A percentile compares a stretch with the other conserved stretches of the same genome.
These are phyloP conservation scores for Psilocybe cyanescens DNA, from an alignment of 768 basidiomycete genomes.

Conservation along the genomic window DNA sequence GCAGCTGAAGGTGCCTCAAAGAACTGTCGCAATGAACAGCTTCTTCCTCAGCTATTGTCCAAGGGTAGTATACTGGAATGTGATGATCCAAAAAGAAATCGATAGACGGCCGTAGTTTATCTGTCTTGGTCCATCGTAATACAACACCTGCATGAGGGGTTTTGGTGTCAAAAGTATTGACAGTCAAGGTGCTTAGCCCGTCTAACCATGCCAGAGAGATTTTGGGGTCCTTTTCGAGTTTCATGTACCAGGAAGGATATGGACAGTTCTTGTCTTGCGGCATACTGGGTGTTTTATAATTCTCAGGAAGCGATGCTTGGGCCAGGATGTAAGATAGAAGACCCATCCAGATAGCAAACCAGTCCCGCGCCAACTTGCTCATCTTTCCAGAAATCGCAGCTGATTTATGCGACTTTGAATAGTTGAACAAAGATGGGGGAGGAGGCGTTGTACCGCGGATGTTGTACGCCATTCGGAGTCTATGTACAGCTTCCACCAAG, in stretches of 20 bases:
- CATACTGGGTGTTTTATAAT: not conserved
- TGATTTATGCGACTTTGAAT: not conserved
- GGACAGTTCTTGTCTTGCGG: not conserved
- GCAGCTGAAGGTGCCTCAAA: constrained; percentile 7
- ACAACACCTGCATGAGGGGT: not conserved
- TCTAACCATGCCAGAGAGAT: not conserved
- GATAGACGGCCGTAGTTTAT: not conserved
- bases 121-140: not conserved
- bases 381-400: not conserved
- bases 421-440: not conserved
- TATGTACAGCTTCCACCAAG: not conserved
- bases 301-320: not conserved
- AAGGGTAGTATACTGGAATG: constrained; percentile 15
- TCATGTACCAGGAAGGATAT: constrained; percentile 3
- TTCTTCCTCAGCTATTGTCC: constrained; percentile 10
- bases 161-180: not conserved
- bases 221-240: not conserved
- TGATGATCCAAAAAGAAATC: not conserved
- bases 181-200: not conserved
- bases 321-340: not conserved
- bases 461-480: not conserved
- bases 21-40: not conserved
- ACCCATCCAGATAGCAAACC: constrained; percentile 4
- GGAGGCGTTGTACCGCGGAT: not conserved
- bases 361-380: not conserved